Conservation (phyloP, 169 alveolate genomes). For the Eimeria maxima region DNA sequence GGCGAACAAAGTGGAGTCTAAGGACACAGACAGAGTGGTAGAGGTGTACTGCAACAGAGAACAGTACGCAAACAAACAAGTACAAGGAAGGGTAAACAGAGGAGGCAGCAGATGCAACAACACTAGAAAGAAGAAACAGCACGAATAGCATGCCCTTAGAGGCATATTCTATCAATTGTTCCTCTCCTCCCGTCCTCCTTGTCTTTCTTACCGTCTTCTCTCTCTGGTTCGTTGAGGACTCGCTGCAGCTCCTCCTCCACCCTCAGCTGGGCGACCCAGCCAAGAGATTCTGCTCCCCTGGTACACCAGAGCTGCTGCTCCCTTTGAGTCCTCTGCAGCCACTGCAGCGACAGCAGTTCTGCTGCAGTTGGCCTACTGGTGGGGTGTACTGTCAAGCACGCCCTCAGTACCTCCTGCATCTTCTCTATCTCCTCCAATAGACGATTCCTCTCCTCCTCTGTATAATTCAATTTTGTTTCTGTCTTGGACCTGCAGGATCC, state of each 20-base stretch:
- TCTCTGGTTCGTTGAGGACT: not conserved
- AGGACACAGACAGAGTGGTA: no score
- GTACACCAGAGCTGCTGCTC: slow-evolving; percentile 33
- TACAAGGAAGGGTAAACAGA: no score
- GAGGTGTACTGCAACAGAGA: no score
- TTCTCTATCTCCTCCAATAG: not conserved
- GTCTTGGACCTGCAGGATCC: no score
- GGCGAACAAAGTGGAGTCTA: no score
- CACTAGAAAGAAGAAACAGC: not conserved
- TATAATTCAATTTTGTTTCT: not conserved
- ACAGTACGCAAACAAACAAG: not conserved
- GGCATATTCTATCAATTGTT: no score
- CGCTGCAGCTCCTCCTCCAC: slow-evolving; percentile 38
- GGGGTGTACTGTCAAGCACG: slow-evolving; percentile 24
- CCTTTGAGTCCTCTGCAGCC: slow-evolving; percentile 30
- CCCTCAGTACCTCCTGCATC: slow-evolving; percentile 19
- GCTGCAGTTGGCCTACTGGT: slow-evolving; percentile 32
- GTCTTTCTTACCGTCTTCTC: not conserved
- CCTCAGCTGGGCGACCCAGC: not conserved
- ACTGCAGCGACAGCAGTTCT: slow-evolving; percentile 11
- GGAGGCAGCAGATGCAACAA: not conserved
- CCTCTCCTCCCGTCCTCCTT: no score
- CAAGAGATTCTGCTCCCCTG: slow-evolving; percentile 13
- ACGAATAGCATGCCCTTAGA: not conserved
- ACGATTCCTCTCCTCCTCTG: not conserved